Evolutionary conservation across 164 flowering plant species (phyloP).

Genomic region (Vitis rupestris): DNA sequence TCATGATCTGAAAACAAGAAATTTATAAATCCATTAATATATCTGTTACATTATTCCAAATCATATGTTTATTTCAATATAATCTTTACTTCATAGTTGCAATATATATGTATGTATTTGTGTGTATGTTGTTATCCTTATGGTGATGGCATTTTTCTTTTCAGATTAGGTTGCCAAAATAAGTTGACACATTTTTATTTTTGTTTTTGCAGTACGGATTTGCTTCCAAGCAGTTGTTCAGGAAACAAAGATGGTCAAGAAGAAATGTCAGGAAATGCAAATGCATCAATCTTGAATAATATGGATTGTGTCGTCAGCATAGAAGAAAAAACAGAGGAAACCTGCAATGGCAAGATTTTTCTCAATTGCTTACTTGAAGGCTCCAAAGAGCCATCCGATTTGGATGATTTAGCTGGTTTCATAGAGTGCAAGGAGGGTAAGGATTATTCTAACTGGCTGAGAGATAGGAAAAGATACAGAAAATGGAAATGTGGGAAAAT

Average conservation of each 20-base stretch:
- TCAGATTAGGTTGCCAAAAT: no score
- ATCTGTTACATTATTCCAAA: no score
- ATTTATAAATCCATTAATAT: no score
- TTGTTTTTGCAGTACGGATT: conserved; percentile 15
- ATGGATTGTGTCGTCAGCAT: conserved; percentile 8
- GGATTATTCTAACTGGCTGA: conserved; percentile 69
- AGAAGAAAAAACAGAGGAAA: conserved; percentile 36
- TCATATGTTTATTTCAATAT: no score
- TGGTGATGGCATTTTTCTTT: background rate
- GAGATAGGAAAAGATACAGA: conserved; percentile 36
- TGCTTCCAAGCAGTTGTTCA: background rate
- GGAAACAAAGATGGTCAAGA: conserved; percentile 1
- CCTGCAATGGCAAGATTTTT: conserved; percentile 52
- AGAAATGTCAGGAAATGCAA: conserved; percentile 11
- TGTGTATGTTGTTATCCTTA: background rate
- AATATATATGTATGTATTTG: no score
- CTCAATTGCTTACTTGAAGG: conserved; percentile 31
- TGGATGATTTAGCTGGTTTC: conserved; percentile 67
- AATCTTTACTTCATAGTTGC: no score
- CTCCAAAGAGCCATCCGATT: conserved; percentile 22
- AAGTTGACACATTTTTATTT: background rate
- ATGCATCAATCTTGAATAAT: background rate
- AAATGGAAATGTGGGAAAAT: conserved; percentile 35
- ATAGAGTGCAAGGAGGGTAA: conserved; percentile 65
- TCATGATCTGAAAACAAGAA: no score